These are phyloP conservation scores for Colletotrichum spaethianum DNA, from an alignment of 2,329 filamentous ascomycete genomes.

Conservation along the genomic window DNA sequence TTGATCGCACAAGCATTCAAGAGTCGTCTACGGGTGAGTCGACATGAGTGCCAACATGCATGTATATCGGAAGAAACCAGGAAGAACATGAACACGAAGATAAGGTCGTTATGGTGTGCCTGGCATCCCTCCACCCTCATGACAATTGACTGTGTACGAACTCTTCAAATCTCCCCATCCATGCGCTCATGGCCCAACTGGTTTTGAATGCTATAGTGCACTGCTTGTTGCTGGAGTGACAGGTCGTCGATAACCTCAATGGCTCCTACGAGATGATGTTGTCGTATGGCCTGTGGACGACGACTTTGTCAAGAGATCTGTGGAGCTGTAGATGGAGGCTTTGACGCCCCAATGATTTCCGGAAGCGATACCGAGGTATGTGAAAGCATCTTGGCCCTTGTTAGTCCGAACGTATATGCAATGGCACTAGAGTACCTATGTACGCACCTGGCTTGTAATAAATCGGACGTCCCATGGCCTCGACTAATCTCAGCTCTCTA, in stretches of 20 bases:
- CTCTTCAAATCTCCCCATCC: not conserved
- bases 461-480: conserved; percentile 63
- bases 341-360: conserved; percentile 75
- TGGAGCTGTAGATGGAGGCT: conserved; percentile 69
- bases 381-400: conserved; percentile 72
- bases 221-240: not conserved
- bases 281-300: not conserved
- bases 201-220: not conserved
- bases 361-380: conserved; percentile 73
- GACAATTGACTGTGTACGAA: too few relatives aligned
- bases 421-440: not conserved
- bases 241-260: not conserved
- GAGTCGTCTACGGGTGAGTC: not conserved
- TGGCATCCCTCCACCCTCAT: too few relatives aligned
- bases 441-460: conserved; percentile 84
- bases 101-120: not conserved
- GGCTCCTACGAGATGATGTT: not conserved
- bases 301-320: conserved; percentile 51
- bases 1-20: not conserved
- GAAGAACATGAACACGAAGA: not conserved
- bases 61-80: not conserved
- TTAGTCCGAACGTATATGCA: conserved; percentile 24
- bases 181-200: not conserved
- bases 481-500: conserved; percentile 73
- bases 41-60: not conserved